A percentile compares a stretch with the other conserved stretches of the same genome.
phyloP scores from a whole-genome alignment of 2,329 filamentous ascomycete genomes.

The Pseudovirgaria hyperparasitica region DNA sequence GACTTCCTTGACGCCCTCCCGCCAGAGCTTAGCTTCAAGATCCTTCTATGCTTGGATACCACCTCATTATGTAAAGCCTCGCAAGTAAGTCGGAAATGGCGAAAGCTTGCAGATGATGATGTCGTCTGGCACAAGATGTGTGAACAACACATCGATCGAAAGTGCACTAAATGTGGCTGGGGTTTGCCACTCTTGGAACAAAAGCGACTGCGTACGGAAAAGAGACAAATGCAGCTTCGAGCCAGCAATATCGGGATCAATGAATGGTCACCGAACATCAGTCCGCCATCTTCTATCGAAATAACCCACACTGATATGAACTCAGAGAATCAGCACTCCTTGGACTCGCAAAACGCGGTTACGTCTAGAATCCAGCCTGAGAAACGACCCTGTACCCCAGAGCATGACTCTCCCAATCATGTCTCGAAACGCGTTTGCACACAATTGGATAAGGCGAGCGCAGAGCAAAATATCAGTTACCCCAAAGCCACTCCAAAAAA shows the following conservation, averaged over 20 bases:
- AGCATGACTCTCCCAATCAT: slow-evolving; percentile 11
- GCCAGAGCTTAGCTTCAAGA: slow-evolving; percentile 82
- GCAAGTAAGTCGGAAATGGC: slow-evolving; percentile 83
- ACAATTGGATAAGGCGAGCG: slow-evolving; percentile 13
- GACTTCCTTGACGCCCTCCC: slow-evolving; percentile 88
- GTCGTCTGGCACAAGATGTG: slow-evolving; percentile 98
- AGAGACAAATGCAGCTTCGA: slow-evolving; percentile 65
- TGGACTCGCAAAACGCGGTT: too few relatives aligned
- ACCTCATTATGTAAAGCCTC: slow-evolving; percentile 90
- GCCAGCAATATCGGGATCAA: slow-evolving; percentile 47
- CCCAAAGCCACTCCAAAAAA: too few relatives aligned
- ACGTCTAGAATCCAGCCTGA: background rate
- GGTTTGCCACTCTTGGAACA: slow-evolving; percentile 80
- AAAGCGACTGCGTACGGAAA: slow-evolving; percentile 76
- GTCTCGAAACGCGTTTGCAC: slow-evolving; percentile 23
- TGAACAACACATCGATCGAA: slow-evolving; percentile 87
- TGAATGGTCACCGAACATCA: slow-evolving; percentile 38
- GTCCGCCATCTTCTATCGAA: too few relatives aligned
- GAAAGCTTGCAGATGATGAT: slow-evolving; percentile 85
- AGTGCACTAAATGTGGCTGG: slow-evolving; percentile 93
- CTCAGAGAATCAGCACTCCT: too few relatives aligned
- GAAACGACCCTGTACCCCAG: slow-evolving; percentile 1
- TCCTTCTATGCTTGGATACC: slow-evolving; percentile 85
- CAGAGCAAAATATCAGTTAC: too few relatives aligned
- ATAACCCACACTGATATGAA: background rate